Conservation (phyloP, 2,329 filamentous ascomycete genomes). For the Corinectria fuckeliana region DNA sequence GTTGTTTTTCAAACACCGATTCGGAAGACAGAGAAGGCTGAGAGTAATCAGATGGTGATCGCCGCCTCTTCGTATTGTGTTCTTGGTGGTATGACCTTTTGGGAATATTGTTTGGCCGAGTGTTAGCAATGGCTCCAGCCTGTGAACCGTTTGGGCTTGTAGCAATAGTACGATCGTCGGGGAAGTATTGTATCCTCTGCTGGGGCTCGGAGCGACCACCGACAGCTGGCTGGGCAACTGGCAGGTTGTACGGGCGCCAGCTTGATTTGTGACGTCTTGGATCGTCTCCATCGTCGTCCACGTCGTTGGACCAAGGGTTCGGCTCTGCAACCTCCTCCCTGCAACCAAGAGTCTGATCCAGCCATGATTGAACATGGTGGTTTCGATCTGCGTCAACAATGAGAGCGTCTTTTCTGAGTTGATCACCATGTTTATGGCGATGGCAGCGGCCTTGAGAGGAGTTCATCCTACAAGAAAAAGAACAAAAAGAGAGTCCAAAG, state of each 20-base stretch:
- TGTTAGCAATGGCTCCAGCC: neutral
- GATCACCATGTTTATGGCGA: neutral
- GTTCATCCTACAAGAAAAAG: slow-evolving; percentile 1
- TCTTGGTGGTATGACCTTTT: slow-evolving; percentile 12
- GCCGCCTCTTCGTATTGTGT: slow-evolving; percentile 7
- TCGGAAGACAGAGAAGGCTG: neutral
- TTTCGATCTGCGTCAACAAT: neutral
- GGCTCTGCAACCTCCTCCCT: neutral
- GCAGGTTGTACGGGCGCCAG: slow-evolving; percentile 16
- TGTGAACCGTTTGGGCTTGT: slow-evolving; percentile 3
- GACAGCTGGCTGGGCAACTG: neutral
- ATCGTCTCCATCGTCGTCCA: neutral
- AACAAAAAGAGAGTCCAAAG: neutral
- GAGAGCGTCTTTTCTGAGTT: neutral
- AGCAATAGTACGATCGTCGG: neutral
- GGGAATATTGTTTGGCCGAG: neutral
- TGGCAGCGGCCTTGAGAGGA: neutral
- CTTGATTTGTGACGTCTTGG: neutral
- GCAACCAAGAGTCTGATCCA: neutral
- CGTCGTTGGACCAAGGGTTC: neutral
- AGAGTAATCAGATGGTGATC: neutral
- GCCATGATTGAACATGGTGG: neutral
- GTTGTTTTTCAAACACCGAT: slow-evolving; percentile 53
- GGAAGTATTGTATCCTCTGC: neutral
- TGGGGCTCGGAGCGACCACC: neutral